Evolutionary conservation across 305 asterid genomes (phyloP).

Genomic region (Rubia peregrina): DNA sequence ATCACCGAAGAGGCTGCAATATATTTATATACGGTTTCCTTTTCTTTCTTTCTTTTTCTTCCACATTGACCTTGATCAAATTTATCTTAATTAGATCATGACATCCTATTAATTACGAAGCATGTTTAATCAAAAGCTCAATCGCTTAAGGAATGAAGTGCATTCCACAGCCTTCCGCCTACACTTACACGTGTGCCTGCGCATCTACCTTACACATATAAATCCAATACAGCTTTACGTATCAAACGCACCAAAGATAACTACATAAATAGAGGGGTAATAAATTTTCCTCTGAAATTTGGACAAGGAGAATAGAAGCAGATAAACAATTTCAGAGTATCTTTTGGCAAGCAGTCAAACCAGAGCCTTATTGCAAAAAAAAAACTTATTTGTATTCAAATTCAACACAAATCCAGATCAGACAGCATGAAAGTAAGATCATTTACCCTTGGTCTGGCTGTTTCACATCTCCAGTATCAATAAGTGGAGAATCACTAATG

Average conservation of each 20-base stretch:
- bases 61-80: background rate
- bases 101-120: background rate
- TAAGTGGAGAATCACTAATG: slow-evolving; percentile 69
- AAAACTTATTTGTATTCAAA: background rate
- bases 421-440: slow-evolving; percentile 6
- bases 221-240: background rate
- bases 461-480: slow-evolving; percentile 59
- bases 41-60: background rate
- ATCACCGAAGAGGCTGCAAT: slow-evolving; percentile 6
- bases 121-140: background rate
- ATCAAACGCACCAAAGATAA: background rate
- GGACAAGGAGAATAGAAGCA: background rate
- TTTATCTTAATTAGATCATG: background rate
- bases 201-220: background rate
- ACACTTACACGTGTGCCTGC: background rate
- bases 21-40: background rate
- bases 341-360: background rate
- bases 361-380: background rate
- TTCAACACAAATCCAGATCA: slow-evolving; percentile 9
- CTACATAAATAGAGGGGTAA: background rate
- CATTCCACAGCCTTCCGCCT: background rate
- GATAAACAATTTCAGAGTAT: background rate
- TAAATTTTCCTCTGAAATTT: background rate
- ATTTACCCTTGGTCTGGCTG: slow-evolving; percentile 45
- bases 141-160: background rate